These are phyloP conservation scores for Apiospora koreana DNA, from an alignment of 2,329 filamentous ascomycete genomes.

Conservation along the genomic window DNA sequence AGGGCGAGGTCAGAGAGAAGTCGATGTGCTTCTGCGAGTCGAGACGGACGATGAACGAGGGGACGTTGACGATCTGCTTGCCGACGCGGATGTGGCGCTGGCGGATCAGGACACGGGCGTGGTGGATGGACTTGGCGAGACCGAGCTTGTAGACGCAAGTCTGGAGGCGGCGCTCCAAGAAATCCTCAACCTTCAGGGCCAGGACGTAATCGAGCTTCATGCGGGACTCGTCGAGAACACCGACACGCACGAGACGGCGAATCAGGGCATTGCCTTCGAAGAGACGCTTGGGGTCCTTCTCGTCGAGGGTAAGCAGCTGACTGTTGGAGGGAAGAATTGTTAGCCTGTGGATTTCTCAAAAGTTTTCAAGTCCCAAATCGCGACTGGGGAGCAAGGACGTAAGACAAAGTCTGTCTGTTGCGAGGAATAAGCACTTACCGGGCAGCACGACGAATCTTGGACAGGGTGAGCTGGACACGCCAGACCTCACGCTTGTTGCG, in stretches of 20 bases:
- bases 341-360: no score
- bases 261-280: constrained; percentile 99
- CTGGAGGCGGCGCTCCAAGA: constrained; percentile 99
- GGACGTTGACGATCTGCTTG: constrained; percentile 99
- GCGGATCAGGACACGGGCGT: constrained; percentile 99
- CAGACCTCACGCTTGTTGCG: constrained; percentile 99
- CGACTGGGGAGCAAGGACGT: not conserved
- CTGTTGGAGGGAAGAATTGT: constrained; percentile 45
- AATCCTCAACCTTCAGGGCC: constrained; percentile 98
- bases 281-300: constrained; percentile 99
- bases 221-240: constrained; percentile 99
- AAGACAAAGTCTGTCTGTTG: no score
- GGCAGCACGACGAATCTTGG: constrained; percentile 99
- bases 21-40: constrained; percentile 99
- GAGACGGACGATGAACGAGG: constrained; percentile 98
- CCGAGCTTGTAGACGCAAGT: constrained; percentile 99
- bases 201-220: constrained; percentile 99
- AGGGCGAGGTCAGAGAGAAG: constrained; percentile 96
- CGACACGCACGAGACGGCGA: constrained; percentile 98
- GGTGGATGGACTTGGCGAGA: constrained; percentile 99
- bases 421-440: constrained; percentile 63
- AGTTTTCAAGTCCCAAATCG: constrained; percentile 24
- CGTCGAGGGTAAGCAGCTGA: constrained; percentile 99
- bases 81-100: constrained; percentile 99
- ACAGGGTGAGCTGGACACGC: constrained; percentile 98